Evolutionary conservation across 805 yeast genomes (phyloP), one percentile per base, ranked within the genome.

Genomic region (Wickerhamomyces mucosus): DNA sequence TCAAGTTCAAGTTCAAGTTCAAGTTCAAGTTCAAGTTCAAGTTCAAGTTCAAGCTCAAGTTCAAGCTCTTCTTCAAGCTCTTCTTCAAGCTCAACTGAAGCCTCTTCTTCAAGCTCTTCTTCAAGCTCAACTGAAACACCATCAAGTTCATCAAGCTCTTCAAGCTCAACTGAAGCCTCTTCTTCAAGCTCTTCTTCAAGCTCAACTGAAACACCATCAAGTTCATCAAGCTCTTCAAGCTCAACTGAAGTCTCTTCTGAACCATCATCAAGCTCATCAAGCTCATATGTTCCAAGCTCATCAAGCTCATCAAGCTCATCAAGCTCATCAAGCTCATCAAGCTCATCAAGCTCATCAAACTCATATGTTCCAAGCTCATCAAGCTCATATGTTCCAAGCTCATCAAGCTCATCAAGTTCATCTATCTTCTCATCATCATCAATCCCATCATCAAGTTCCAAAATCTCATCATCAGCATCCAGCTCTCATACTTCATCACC

Each of bases 1-100:
- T 14, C 56, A 2, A 21, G 52, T 2, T 33, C 61, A 15, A 33
- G 59, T 7, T 32, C 61, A 15, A 31, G 59, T 7, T 33, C 62
- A 6, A 28, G 59, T n/a, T 21, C 57, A 7, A 32, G 57, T 7
- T 32, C 57, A 6, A n/a, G 27, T 57, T 14, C 56, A 2, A 21
- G 52, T 2, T 33, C 61, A 15, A 33, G 59, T 7, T 32, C 61
- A 15, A 31, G 59, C 6, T 33, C 62, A 6, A 28, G 59, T n/a
- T 21, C 57, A 7, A 58, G 11, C 21, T 24, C 52, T 6, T 27
- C 61, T 14, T 28, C 56, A 2, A 21, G 52, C 13, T 23, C 39
- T 5, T 26, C 52, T 12, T 23, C 48, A 8, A 28, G 48, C 15
- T 35, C 53, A n/a, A 21, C 55, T 17, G 20, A 57, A 7, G 58